Evolutionary conservation across 2,329 filamentous ascomycete genomes (phyloP), one percentile per base, ranked within the genome.

Genomic region (Hymenoscyphus infarciens): DNA sequence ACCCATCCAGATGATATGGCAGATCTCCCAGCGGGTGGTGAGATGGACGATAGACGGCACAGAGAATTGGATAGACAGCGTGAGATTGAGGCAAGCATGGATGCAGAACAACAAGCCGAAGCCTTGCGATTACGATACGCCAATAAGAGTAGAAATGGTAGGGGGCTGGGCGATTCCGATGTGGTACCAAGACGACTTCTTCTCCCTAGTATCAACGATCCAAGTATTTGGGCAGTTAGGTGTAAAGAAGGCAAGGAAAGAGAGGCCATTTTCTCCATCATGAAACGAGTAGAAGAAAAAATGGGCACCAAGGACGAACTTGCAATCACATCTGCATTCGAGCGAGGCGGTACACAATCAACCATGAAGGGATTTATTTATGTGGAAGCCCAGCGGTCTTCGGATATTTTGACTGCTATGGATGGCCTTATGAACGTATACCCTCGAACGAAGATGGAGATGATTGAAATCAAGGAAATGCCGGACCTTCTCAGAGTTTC

Each of bases 391-490:
- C 86, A 89, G 69, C 86, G 91, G 66, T 90, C 95, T 74, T 90
- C 90, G 55, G 92, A 97, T 76, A 91, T 98, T 68, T 80, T 93
- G 72, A 82, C 87, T 59, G 91, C 92, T 7, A 81, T 97, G 52
- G 91, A 97, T 65, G 90, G 88, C 52, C 85, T 99, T 72, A 85
- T 91, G 65, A 92, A 97, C 73, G 90, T 96, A 42, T 99, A 97
- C 75, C 91, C 94, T 60, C 87, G 92, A 62, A 89, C 86, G 31
- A 95, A 92, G 76, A 88, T 95, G 78, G 85, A 93, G 54, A 81
- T 98, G 59, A 92, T 99, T 52, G 91, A 95, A 57, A 92, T 98
- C 72, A 96, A 96, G 75, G 95, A 99, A 77, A 97, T 97, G 88
- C 94, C 95, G 1, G 95, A 98, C 76, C 83, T 99, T n/a, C 82